Percentiles rank a stretch among this genome's conserved stretches.
phyloP scores from a whole-genome alignment of 495 filamentous ascomycete species.

The Friedmanniomyces simplex region DNA sequence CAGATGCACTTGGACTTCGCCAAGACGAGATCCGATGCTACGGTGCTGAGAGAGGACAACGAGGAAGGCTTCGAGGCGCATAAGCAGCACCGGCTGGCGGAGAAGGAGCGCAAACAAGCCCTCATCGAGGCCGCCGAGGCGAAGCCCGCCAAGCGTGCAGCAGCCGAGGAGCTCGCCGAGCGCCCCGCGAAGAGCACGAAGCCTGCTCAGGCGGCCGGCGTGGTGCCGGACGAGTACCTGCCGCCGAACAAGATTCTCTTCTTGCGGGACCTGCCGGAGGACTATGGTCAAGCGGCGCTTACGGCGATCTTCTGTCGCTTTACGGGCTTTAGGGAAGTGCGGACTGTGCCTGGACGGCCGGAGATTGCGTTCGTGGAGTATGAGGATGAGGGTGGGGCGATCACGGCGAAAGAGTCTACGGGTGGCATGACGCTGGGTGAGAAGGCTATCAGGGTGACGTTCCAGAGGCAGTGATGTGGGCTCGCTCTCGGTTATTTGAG shows the following conservation, averaged over 20 bases:
- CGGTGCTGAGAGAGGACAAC: conserved; percentile 59
- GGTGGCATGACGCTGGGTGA: conserved; percentile 71
- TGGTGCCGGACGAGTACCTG: conserved; percentile 92
- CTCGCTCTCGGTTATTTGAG: not conserved
- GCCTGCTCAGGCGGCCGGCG: conserved; percentile 57
- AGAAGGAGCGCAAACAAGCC: conserved; percentile 93
- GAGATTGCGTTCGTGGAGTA: conserved; percentile 97
- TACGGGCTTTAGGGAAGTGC: conserved; percentile 89
- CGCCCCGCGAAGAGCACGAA: conserved; percentile 56
- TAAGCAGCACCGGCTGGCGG: conserved; percentile 73
- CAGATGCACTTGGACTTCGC: conserved; percentile 83
- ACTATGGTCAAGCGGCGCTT: conserved; percentile 69
- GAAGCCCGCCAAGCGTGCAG: conserved; percentile 69
- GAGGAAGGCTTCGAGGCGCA: conserved; percentile 79
- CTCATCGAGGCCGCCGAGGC: conserved; percentile 54
- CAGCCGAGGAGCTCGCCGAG: conserved; percentile 41
- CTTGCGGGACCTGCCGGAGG: conserved; percentile 83
- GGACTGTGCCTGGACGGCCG: conserved; percentile 73
- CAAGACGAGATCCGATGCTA: conserved; percentile 78
- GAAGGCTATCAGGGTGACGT: conserved; percentile 56
- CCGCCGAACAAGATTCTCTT: conserved; percentile 98
- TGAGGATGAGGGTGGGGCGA: conserved; percentile 77
- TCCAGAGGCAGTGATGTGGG: conserved; percentile 57
- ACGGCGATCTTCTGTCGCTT: conserved; percentile 75
- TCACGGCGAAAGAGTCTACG: conserved; percentile 92